Evolutionary conservation across 1,284 basidiomycete genomes (phyloP).

Genomic region (Ceraceosorus guamensis): DNA sequence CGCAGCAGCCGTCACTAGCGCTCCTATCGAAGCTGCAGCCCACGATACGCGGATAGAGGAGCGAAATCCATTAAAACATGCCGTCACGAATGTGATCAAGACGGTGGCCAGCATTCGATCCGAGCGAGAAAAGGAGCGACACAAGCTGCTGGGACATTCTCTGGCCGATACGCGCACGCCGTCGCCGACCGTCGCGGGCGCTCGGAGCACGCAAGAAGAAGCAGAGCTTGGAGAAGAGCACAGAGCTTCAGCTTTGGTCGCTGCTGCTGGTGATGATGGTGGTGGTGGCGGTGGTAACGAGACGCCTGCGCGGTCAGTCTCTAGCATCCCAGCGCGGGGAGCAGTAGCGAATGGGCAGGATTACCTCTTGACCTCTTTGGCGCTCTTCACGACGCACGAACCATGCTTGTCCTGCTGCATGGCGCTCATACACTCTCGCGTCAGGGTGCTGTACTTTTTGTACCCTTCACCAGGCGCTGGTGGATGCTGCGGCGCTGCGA

Average conservation of each 20-base stretch:
- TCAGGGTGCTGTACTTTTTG: constrained; percentile 34
- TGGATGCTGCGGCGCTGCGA: constrained; percentile 30
- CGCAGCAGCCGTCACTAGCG: not conserved
- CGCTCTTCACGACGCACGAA: constrained; percentile 42
- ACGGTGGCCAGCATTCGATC: constrained; percentile 20
- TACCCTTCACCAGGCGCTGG: constrained; percentile 31
- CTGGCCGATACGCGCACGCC: not conserved
- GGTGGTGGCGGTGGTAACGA: too few species aligned
- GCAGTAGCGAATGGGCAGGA: constrained; percentile 30
- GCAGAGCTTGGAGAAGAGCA: not conserved
- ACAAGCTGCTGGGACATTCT: too few species aligned
- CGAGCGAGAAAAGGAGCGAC: constrained; percentile 4
- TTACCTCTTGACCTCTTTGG: constrained; percentile 39
- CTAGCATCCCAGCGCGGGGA: not conserved
- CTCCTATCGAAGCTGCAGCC: constrained; percentile 26
- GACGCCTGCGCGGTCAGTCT: not conserved
- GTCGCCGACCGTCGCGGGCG: not conserved
- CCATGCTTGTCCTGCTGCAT: constrained; percentile 45
- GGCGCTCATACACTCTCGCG: constrained; percentile 43
- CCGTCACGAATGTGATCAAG: constrained; percentile 25
- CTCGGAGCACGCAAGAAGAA: too few species aligned
- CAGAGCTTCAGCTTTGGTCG: not conserved
- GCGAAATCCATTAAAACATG: constrained; percentile 41
- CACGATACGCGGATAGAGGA: constrained; percentile 24
- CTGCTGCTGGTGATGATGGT: too few species aligned